Evolutionary conservation across 2,329 filamentous ascomycete genomes (phyloP), one percentile per base, ranked within the genome.

Genomic region (Pleurostoma richardsiae): DNA sequence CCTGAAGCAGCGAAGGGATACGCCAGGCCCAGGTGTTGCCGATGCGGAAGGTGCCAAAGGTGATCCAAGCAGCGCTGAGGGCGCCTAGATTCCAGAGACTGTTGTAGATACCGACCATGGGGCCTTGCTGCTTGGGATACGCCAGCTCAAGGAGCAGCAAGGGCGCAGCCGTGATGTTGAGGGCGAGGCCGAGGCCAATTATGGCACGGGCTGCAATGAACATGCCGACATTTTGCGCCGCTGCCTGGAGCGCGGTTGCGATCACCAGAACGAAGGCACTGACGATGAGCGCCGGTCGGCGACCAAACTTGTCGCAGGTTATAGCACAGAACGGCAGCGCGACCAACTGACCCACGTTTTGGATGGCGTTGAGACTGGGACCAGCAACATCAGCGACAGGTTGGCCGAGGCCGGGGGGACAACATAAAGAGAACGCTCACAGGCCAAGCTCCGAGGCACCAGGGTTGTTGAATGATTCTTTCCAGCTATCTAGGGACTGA

Each of bases 1-100:
- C 79, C 54, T 83, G 79, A 60, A 83, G 80, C 0, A 73, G 76
- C 49, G 82, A 74, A 0, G 78, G 79, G 49, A 82, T 80, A 19
- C 79, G 64, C 77, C 77, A 81, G 48, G 73, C 60, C 3, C 73
- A 75, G 5, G 61, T 65, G 26, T 73, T 73, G 30, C 65, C 66
- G 44, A 77, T 70, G 54, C 73, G 79, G 4, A 71, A 73, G 41
- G 74, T 66, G 4, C 74, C 76, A 53, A 68, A 73, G 48, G 49
- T 51, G n/a, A 54, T 36, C 72, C 73, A 76, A 11, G 44, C 44
- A 4, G 44, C 44, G 5, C 39, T 30, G 39, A 45, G 49, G 79
- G 33, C 33, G 8, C 42, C 42, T 11, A 44, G 27, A 7, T 33
- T 29, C 42, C 42, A 44, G 30, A 44, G 42, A 10, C 42, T 29